Evolutionary conservation across 306 rosid genomes (phyloP).

Genomic region (Medicago lupulina): DNA sequence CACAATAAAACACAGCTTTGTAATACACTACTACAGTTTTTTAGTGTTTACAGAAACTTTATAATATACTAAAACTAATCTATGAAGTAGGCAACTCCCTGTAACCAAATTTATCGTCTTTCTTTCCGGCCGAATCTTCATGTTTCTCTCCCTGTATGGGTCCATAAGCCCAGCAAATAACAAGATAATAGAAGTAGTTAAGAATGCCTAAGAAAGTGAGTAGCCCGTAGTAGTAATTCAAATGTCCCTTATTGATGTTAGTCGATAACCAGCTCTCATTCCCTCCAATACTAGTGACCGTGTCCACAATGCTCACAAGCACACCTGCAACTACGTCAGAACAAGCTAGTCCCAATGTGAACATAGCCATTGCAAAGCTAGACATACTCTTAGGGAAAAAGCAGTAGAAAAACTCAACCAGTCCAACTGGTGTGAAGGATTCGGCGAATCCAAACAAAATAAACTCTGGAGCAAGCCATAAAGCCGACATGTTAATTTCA

Average conservation of each 20-base stretch:
- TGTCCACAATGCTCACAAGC: slow-evolving; percentile 47
- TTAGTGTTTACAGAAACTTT: not conserved
- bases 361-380: slow-evolving; percentile 55
- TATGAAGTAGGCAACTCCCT: slow-evolving; percentile 47
- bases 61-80: not conserved
- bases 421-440: slow-evolving; percentile 50
- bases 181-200: slow-evolving; percentile 53
- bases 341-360: slow-evolving; percentile 46
- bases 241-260: slow-evolving; percentile 56
- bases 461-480: slow-evolving; percentile 52
- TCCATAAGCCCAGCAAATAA: slow-evolving; percentile 49
- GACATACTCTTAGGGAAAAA: slow-evolving; percentile 54
- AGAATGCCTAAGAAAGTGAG: slow-evolving; percentile 39
- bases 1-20: not conserved
- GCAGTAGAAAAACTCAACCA: slow-evolving; percentile 52
- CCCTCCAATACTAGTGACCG: slow-evolving; percentile 45
- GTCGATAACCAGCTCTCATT: slow-evolving; percentile 57
- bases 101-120: slow-evolving; percentile 44
- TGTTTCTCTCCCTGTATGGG: slow-evolving; percentile 20
- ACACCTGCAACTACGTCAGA: slow-evolving; percentile 37
- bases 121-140: slow-evolving; percentile 34
- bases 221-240: slow-evolving; percentile 51
- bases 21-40: not conserved
- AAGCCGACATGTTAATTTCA: slow-evolving; percentile 48
- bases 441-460: slow-evolving; percentile 46